phyloP scores from a whole-genome alignment of 2,329 filamentous ascomycete species.

The Dryadomyces quercivorus region DNA sequence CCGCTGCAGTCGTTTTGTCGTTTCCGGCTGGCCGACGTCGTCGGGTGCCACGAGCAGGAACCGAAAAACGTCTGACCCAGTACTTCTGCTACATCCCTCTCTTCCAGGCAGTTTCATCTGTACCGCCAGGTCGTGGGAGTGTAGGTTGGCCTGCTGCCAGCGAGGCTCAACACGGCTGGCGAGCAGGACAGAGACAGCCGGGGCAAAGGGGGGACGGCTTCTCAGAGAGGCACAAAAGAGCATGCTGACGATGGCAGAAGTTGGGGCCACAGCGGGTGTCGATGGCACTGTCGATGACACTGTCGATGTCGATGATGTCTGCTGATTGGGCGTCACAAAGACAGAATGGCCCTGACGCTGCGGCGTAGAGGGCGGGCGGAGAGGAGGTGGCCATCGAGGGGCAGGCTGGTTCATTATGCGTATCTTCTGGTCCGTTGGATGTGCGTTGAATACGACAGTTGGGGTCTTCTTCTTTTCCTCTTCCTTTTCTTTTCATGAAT shows the following conservation, averaged over 20 bases:
- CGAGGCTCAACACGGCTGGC: slow-evolving; percentile 13
- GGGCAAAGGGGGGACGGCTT: slow-evolving; percentile 23
- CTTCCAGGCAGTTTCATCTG: slow-evolving; percentile 14
- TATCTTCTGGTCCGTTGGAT: not conserved
- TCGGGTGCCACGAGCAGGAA: slow-evolving; percentile 27
- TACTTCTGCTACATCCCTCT: not conserved
- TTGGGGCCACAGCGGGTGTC: not conserved
- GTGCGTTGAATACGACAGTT: no score
- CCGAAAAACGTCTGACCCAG: slow-evolving; percentile 16
- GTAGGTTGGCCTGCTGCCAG: slow-evolving; percentile 9
- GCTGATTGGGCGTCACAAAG: not conserved
- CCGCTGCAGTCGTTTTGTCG: slow-evolving; percentile 23
- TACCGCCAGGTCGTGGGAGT: slow-evolving; percentile 33
- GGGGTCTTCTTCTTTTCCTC: not conserved
- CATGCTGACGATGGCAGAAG: not conserved
- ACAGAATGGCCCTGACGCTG: not conserved
- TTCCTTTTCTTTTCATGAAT: not conserved
- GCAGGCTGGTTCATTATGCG: not conserved
- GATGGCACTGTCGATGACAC: not conserved
- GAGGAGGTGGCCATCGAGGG: not conserved
- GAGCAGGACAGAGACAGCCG: slow-evolving; percentile 18
- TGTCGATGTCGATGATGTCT: not conserved
- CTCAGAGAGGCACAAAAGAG: slow-evolving; percentile 27
- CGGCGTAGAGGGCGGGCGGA: not conserved
- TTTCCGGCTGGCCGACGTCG: slow-evolving; percentile 21